These are phyloP conservation scores for Bidens hawaiensis DNA, from an alignment of 140 eudicot genomes.

Conservation along the genomic window DNA sequence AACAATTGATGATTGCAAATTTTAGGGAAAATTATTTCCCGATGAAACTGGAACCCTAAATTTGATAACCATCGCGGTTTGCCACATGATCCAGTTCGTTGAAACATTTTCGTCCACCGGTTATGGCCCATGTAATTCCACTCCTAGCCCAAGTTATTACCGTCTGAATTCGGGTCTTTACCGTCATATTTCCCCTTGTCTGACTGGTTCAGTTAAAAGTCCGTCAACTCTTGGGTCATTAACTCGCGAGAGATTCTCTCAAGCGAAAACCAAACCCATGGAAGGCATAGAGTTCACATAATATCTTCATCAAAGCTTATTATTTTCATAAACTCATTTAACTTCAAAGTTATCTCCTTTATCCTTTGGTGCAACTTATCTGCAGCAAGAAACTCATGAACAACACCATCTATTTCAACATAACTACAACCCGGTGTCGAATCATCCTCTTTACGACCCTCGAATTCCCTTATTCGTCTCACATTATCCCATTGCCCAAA, in stretches of 20 bases:
- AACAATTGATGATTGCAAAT: too few species aligned
- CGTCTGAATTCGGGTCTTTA: too few species aligned
- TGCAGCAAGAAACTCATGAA: slow-evolving; percentile 47
- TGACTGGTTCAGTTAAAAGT: too few species aligned
- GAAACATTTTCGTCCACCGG: too few species aligned
- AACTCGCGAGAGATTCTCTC: background rate
- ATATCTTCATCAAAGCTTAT: slow-evolving; percentile 27
- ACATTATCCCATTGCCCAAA: slow-evolving; percentile 44
- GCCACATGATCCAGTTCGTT: too few species aligned
- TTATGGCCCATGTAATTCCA: too few species aligned
- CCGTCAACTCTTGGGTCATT: too few species aligned
- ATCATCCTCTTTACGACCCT: slow-evolving; percentile 22
- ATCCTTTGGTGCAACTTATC: slow-evolving; percentile 44
- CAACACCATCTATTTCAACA: slow-evolving; percentile 39
- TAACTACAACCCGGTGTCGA: slow-evolving; percentile 43
- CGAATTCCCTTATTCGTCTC: slow-evolving; percentile 23
- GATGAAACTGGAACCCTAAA: too few species aligned
- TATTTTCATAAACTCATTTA: slow-evolving; percentile 37
- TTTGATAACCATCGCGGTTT: too few species aligned
- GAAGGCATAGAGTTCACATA: background rate
- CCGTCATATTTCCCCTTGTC: too few species aligned
- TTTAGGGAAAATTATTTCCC: too few species aligned
- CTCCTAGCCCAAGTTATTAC: too few species aligned
- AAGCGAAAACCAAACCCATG: background rate
- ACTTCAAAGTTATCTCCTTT: slow-evolving; percentile 24